A percentile compares a stretch with the other conserved stretches of the same genome.
These are phyloP conservation scores for Sporothrix dimorphospora DNA, from an alignment of 2,329 filamentous ascomycete species.

Conservation along the genomic window DNA sequence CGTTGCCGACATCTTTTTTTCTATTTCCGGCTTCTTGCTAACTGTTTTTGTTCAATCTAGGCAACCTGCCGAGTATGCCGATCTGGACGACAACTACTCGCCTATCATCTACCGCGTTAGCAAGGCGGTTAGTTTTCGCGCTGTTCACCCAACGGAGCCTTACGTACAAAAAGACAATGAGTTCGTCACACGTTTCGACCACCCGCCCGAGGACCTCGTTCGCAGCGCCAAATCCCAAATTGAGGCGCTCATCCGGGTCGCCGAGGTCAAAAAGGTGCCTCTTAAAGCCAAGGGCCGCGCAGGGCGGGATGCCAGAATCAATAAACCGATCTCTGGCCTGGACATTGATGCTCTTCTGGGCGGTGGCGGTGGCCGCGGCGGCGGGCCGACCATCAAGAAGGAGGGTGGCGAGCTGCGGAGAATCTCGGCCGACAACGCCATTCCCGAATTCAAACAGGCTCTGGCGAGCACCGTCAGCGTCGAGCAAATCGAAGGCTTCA, in stretches of 20 bases:
- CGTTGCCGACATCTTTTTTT: not conserved
- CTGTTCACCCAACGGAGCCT: conserved; percentile 69
- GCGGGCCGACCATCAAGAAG: conserved; percentile 38
- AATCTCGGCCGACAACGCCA: conserved; percentile 69
- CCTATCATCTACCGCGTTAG: conserved; percentile 87
- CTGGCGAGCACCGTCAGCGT: conserved; percentile 64
- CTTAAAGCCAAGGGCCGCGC: conserved; percentile 77
- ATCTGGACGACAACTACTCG: conserved; percentile 80
- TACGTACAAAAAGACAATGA: conserved; percentile 65
- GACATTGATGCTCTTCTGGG: conserved; percentile 81
- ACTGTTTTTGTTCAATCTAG: conserved; percentile 36
- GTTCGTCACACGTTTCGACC: conserved; percentile 69
- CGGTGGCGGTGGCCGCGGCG: conserved; percentile 37
- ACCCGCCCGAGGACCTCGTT: conserved; percentile 69
- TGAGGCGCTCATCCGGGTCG: conserved; percentile 65
- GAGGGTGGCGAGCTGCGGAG: conserved; percentile 37
- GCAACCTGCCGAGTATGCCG: conserved; percentile 67
- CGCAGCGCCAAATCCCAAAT: conserved; percentile 61
- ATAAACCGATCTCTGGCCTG: conserved; percentile 84
- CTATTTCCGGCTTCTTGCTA: not conserved
- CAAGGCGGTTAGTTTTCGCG: conserved; percentile 80
- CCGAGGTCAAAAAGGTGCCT: conserved; percentile 87
- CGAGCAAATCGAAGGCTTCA: conserved; percentile 65
- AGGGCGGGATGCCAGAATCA: conserved; percentile 61
- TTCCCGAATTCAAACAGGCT: conserved; percentile 88